These are phyloP conservation scores for Mycena rebaudengoi DNA, from an alignment of 768 basidiomycete species.

Conservation along the genomic window DNA sequence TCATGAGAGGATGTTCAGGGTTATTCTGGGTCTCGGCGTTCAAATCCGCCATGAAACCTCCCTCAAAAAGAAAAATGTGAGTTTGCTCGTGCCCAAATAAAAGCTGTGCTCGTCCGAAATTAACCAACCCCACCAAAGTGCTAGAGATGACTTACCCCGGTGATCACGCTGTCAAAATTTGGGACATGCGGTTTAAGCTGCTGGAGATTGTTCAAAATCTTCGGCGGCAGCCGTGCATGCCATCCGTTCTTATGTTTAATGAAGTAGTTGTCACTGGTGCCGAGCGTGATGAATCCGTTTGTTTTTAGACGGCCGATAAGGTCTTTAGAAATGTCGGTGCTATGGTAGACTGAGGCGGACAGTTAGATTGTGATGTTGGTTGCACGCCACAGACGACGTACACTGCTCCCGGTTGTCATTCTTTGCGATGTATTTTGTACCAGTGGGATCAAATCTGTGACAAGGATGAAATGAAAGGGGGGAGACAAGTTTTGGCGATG, in stretches of 20 bases:
- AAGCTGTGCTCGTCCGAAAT: background rate
- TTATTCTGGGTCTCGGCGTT: slow-evolving; percentile 1
- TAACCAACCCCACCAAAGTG: background rate
- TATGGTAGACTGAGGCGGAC: background rate
- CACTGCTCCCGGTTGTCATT: background rate
- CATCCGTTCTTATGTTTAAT: slow-evolving; percentile 7
- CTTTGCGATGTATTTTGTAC: background rate
- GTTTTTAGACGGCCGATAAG: background rate
- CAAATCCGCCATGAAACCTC: background rate
- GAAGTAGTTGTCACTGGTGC: slow-evolving; percentile 2
- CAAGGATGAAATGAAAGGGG: background rate
- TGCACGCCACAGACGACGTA: slow-evolving; percentile 1
- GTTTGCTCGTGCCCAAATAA: background rate
- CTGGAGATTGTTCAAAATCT: background rate
- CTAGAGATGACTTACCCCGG: background rate
- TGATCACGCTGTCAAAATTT: background rate
- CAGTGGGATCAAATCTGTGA: background rate
- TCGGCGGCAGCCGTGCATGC: slow-evolving; percentile 1
- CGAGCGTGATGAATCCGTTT: background rate
- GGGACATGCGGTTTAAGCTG: background rate
- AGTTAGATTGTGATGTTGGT: slow-evolving; percentile 1
- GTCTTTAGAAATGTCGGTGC: background rate
- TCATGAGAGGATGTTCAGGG: slow-evolving; percentile 1
- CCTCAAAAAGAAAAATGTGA: background rate
- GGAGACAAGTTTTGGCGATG: background rate